Evolutionary conservation across 2,329 filamentous ascomycete genomes (phyloP), one percentile per base, ranked within the genome.

Genomic region (Cladosporium sp.): DNA sequence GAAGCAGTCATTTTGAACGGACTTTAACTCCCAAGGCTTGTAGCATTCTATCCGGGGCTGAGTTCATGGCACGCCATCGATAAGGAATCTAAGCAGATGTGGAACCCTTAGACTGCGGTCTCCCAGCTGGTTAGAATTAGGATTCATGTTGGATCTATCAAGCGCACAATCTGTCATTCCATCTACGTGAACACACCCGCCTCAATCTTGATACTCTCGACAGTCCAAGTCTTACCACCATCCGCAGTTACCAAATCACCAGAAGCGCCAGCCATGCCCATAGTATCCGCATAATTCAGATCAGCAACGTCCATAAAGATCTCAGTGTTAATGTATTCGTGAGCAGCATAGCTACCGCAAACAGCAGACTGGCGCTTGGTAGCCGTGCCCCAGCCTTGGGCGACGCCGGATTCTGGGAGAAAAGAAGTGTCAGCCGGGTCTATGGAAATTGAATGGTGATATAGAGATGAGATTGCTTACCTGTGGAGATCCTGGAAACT

Each of bases 201-300:
- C 8, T 65, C 61, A 26, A 80, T 77, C 13, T 67, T 60, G 59
- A 81, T 80, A 11, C 74, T 77, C 26, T 67, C 75, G 28, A 81
- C 76, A n/a, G 72, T 79, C 79, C 79, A 82, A 5, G 79, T 82
- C 69, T 77, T 78, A 7, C 80, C 80, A 32, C 75, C 75, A 64
- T 82, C 79, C 14, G 58, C 71, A 5, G 79, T 81, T 34, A 72
- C 70, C 75, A 81, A 75, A 8, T 78, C 73, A 7, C 78, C 79
- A 10, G 76, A 79, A 21, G 79, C 79, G 6, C 79, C 79, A 5
- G 73, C 66, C 0, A 56, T 70, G 18, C 75, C 76, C 67, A 78
- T 77, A 18, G 79, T 82, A 61, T 78, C 70, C 63, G 73, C 76
- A 67, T 81, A 82, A 63, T 78, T 68, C 43, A 76, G 73, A 69